Percentiles rank a stretch among this genome's conserved stretches.
Evolutionary conservation across 2,329 filamentous ascomycete species (phyloP).

Genomic region (Geosmithia putterillii): DNA sequence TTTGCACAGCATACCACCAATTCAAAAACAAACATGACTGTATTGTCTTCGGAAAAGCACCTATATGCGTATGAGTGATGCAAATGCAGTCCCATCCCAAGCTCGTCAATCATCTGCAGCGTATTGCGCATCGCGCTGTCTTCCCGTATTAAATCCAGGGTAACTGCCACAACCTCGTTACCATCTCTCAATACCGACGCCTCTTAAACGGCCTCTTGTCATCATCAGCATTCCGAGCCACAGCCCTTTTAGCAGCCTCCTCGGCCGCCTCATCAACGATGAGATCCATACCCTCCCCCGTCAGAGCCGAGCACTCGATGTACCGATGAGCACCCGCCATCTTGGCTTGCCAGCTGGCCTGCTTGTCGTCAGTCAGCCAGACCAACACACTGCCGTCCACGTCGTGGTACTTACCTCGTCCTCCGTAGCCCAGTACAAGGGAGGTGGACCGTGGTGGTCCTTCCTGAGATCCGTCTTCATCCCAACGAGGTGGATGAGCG

Average conservation of each 20-base stretch:
- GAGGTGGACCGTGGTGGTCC: conserved; percentile 2
- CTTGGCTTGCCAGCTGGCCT: conserved; percentile 19
- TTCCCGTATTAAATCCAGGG: no score
- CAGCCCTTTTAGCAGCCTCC: conserved; percentile 10
- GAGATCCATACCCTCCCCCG: conserved; percentile 18
- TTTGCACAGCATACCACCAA: no score
- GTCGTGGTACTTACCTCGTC: no score
- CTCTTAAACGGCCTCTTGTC: conserved; percentile 6
- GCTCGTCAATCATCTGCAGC: no score
- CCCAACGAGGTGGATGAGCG: conserved; percentile 18
- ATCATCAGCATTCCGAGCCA: conserved; percentile 4
- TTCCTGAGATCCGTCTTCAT: conserved; percentile 19
- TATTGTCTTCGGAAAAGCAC: no score
- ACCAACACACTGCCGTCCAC: not conserved
- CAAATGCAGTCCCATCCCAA: no score
- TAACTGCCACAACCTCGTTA: not conserved
- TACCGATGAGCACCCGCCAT: conserved; percentile 16
- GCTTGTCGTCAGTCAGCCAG: not conserved
- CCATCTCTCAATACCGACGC: conserved; percentile 4
- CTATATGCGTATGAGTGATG: no score
- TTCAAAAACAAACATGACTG: no score
- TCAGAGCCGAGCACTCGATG: conserved; percentile 21
- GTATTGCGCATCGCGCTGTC: no score
- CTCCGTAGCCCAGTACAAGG: not conserved
- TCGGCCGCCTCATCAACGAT: conserved; percentile 14